Conservation (phyloP, 441 rosid species). For the Pelargonium fulgidum region DNA sequence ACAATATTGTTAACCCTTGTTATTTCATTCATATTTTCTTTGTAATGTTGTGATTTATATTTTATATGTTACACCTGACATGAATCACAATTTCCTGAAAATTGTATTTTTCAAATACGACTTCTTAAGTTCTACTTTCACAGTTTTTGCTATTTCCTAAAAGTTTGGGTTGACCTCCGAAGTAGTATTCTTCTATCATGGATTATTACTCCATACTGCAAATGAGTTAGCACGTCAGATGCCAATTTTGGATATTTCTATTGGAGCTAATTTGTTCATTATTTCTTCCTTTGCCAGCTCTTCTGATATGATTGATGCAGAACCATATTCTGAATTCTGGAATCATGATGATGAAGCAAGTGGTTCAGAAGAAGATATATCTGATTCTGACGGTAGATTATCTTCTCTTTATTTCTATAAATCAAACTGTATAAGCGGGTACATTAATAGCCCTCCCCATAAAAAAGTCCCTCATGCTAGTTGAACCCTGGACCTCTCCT, state of each 20-base stretch:
- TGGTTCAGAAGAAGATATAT: conserved; percentile 80
- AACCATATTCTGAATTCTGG: conserved; percentile 80
- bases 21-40: neutral
- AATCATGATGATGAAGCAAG: conserved; percentile 70
- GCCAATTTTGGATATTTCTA: neutral
- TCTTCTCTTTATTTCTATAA: conserved; percentile 16
- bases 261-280: conserved; percentile 20
- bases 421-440: conserved; percentile 6
- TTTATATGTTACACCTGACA: neutral
- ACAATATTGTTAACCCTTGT: neutral
- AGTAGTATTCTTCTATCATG: neutral
- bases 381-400: conserved; percentile 67
- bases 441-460: neutral
- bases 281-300: conserved; percentile 37
- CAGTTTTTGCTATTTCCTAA: neutral
- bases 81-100: neutral
- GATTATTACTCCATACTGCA: neutral
- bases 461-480: neutral
- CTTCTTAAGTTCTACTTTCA: neutral
- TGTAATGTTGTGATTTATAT: neutral
- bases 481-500: neutral
- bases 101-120: neutral
- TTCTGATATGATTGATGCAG: conserved; percentile 32
- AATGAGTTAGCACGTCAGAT: neutral
- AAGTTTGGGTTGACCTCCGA: conserved; percentile 4